Base-by-base conservation (phyloP, 2,329 filamentous ascomycete genomes). In the Stachybotrys chlorohalonatus region DNA sequence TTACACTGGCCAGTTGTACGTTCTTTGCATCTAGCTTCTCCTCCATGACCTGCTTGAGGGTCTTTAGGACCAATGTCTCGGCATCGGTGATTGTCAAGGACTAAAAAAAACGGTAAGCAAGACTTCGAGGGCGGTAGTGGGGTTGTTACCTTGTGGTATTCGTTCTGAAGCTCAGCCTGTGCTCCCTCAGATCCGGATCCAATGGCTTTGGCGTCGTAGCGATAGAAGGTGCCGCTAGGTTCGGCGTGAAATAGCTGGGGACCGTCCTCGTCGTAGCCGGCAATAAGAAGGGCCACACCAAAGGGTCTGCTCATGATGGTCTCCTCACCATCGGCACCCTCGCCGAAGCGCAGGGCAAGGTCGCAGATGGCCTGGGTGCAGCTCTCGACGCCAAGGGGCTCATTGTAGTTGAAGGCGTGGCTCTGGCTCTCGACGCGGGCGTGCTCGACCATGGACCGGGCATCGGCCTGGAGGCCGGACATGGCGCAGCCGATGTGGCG, bases 21-120 rank as follows among this genome's bases (percentile, higher is more conserved):
- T 99, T 99, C 84, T 99, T 99, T 60, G 91, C 83, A 71, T 99
- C 94, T 57, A 99, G 81, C 79, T 99, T 99, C 84, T 99, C 94
- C 77, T 99, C 94, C 94, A 99, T 99, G 63, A 99, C 94, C 77
- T 99, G 94, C 82, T 97, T 99, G 71, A 99, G 74, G 45, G 94
- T 99, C 84, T 97, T 97, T 67, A 99, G 79, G 52, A 96, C 92
- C 61, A 99, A 77, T 4, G 92, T 94, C 77, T 99, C 94, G 56
- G 94, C 94, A 69, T 99, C 94, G 55, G 82, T 78, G 59, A 99
- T 86, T 47, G 92, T 96, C 59, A 99, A 81, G 55, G 93, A 97
- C 83, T 87, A 60, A 36, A 11, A 36, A 15, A 50, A 58, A 62
- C 31, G 59, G 53, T 8, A 36, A 53, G 55, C 31, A 45, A 49